phyloP scores from a whole-genome alignment of 805 yeast genomes.

The Yamadazyma nakazawae region DNA sequence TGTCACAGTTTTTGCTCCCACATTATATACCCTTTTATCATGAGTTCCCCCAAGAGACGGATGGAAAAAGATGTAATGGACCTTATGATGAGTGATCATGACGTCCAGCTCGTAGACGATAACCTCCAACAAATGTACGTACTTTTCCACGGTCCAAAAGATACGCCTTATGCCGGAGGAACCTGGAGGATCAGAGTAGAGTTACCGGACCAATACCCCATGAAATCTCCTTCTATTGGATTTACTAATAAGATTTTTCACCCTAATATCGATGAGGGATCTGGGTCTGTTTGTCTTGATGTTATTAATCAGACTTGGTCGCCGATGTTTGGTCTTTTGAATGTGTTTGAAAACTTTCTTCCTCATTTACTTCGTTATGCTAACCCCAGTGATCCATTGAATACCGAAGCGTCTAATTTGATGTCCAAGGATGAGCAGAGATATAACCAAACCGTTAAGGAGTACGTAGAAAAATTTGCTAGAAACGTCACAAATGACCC shows the following conservation, averaged over 20 bases:
- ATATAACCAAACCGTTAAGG: constrained; percentile 68
- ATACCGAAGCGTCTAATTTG: constrained; percentile 82
- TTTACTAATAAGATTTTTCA: constrained; percentile 88
- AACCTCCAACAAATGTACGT: constrained; percentile 79
- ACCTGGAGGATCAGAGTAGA: constrained; percentile 90
- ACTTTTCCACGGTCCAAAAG: constrained; percentile 77
- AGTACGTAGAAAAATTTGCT: constrained; percentile 68
- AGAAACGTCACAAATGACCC: constrained; percentile 42
- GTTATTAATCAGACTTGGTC: constrained; percentile 98
- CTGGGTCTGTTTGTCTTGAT: constrained; percentile 91
- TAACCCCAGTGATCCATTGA: constrained; percentile 90
- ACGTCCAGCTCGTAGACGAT: constrained; percentile 79
- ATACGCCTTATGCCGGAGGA: constrained; percentile 85
- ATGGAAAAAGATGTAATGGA: constrained; percentile 97
- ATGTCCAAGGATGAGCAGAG: constrained; percentile 63
- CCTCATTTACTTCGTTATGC: constrained; percentile 92
- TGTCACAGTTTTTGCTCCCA: constrained; percentile 1
- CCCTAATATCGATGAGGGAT: constrained; percentile 89
- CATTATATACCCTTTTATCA: constrained; percentile 5
- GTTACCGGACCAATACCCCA: constrained; percentile 92
- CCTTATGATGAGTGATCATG: constrained; percentile 91
- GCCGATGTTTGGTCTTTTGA: constrained; percentile 90
- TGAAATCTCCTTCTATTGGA: constrained; percentile 93
- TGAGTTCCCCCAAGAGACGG: constrained; percentile 67
- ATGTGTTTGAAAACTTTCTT: constrained; percentile 86